Base-by-base conservation (phyloP, 1,139 yeast genomes). In the Suhomyces chickasaworum region DNA sequence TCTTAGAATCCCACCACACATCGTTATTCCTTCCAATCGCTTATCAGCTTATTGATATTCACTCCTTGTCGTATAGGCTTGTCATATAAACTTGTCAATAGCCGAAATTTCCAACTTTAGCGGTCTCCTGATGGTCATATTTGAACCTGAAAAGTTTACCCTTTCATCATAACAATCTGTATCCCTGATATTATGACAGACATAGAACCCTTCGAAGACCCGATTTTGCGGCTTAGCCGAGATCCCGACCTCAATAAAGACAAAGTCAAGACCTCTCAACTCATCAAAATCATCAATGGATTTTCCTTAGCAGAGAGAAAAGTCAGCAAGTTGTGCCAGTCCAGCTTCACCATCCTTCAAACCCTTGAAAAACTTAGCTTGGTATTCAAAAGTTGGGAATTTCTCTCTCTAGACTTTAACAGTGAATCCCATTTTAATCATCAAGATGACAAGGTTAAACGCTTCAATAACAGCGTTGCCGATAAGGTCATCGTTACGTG, bases 331-430 rank as follows among this genome's bases (percentile, higher is more conserved):
- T 65, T 78, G 55, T 80, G 85, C 56, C 77, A 69, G 49, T 66
- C 75, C 18, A 66, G 77, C n/a, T 65, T 79, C 44, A 71, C 72
- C 37, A 71, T 78, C 4, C 61, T 80, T 30, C 74, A 80, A 51
- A 74, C 78, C 30, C 61, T 80, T 41, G 85, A 80, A 57, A 73
- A 74, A 51, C 66, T 78, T 20, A 78, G 76, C 51, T 59, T 76
- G 35, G 70, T 69, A 35, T 65, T 78, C 46, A 73, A 77, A 50
- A 76, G 77, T 52, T 80, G 85, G 85, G 82, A 80, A 43, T 79
- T 80, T 50, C 64, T 77, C 41, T 77, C 84, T n/a, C 60, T 80
- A 33, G 83, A 80, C 52, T 72, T 74, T 50, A 77, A 77, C 53
- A 68, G 80, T 21, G 69, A 66, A 36, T 61, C 64, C 32, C 78